Conservation (phyloP, 2,329 filamentous ascomycete species). For the Microthyrium microscopicum region DNA sequence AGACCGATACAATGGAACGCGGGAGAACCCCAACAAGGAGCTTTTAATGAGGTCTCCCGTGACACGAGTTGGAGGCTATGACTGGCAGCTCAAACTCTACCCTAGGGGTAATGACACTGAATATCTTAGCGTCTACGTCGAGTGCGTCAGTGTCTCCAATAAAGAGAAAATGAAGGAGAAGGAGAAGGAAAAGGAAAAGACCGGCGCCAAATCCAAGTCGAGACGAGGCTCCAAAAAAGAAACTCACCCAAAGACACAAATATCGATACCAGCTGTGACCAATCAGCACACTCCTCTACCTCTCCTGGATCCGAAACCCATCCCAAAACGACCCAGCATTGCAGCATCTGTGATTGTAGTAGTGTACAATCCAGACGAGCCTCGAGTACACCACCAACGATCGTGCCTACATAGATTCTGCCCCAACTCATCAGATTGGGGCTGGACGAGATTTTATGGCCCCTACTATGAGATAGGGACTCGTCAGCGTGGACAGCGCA, state of each 20-base stretch:
- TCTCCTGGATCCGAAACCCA: slow-evolving; percentile 15
- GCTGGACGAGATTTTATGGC: slow-evolving; percentile 45
- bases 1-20: slow-evolving; percentile 42
- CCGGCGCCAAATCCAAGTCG: background rate
- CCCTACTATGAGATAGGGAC: slow-evolving; percentile 41
- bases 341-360: slow-evolving; percentile 46
- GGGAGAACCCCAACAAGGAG: slow-evolving; percentile 40
- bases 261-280: slow-evolving; percentile 7
- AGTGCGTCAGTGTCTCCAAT: slow-evolving; percentile 34
- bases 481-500: slow-evolving; percentile 39
- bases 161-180: slow-evolving; percentile 6
- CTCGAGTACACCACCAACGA: slow-evolving; percentile 38
- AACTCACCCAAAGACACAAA: slow-evolving; percentile 1
- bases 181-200: slow-evolving; percentile 7
- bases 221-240: slow-evolving; percentile 1
- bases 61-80: slow-evolving; percentile 39
- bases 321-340: slow-evolving; percentile 26
- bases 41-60: slow-evolving; percentile 41
- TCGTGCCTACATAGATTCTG: slow-evolving; percentile 44
- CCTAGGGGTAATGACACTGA: slow-evolving; percentile 42
- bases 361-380: slow-evolving; percentile 46
- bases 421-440: slow-evolving; percentile 41
- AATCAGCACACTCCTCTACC: slow-evolving; percentile 21
- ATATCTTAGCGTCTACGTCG: slow-evolving; percentile 43
- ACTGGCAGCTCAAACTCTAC: slow-evolving; percentile 51